A percentile compares a stretch with the other conserved stretches of the same genome.
These are phyloP conservation scores for Cubamyces lactineus DNA, from an alignment of 768 basidiomycete genomes.

Conservation along the genomic window DNA sequence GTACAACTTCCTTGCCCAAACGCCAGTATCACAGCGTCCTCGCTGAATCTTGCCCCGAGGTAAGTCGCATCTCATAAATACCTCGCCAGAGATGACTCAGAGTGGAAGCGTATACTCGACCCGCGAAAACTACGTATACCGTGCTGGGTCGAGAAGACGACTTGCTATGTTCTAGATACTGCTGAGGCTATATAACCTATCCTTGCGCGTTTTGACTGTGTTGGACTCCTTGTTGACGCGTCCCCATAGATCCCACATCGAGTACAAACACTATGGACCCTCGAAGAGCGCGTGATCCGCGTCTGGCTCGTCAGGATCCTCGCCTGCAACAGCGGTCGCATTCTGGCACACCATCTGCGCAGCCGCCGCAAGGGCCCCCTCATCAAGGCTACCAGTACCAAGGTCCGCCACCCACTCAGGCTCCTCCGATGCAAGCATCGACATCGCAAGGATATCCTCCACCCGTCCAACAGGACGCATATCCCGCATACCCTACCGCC, in stretches of 20 bases:
- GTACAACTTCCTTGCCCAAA: too few relatives aligned
- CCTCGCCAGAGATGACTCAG: slow-evolving; percentile 72
- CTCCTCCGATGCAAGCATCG: slow-evolving; percentile 13
- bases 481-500: slow-evolving; percentile 30
- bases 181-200: slow-evolving; percentile 57
- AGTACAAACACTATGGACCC: slow-evolving; percentile 62
- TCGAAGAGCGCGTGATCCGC: slow-evolving; percentile 78
- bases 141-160: slow-evolving; percentile 74
- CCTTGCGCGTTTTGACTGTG: not conserved
- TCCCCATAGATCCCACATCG: not conserved
- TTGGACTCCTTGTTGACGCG: slow-evolving; percentile 1
- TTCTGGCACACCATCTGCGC: slow-evolving; percentile 41
- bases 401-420: slow-evolving; percentile 10
- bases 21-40: too few relatives aligned
- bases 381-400: slow-evolving; percentile 17
- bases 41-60: too few relatives aligned
- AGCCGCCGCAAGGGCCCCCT: slow-evolving; percentile 18
- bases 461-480: slow-evolving; percentile 16
- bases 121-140: slow-evolving; percentile 39
- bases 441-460: slow-evolving; percentile 22
- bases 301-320: slow-evolving; percentile 71
- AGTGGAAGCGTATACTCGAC: slow-evolving; percentile 86
- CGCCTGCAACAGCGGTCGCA: slow-evolving; percentile 55
- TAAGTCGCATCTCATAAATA: too few relatives aligned
- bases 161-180: slow-evolving; percentile 90